Evolutionary conservation across 352 stramenopile genomes (phyloP).

Genomic region (Blastocystis sp.): DNA sequence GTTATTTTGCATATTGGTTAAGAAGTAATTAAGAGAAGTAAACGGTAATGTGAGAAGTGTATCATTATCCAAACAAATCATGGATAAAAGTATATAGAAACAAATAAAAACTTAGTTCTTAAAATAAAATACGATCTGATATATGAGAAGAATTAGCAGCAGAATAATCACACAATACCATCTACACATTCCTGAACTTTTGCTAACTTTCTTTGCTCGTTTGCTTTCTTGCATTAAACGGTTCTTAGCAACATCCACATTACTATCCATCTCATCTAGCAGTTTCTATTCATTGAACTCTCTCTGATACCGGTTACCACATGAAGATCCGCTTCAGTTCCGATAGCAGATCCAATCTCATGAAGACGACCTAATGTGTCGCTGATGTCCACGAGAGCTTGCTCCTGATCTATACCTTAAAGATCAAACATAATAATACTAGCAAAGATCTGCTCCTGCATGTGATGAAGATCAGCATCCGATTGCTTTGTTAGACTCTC

Average conservation of each 20-base stretch:
- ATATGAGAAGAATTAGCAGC: constrained; percentile 38
- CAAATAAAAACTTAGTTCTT: not conserved
- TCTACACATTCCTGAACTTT: constrained; percentile 60
- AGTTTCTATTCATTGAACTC: constrained; percentile 37
- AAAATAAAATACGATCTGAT: constrained; percentile 47
- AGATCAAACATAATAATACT: not conserved
- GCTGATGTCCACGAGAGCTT: constrained; percentile 53
- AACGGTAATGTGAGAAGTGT: no score
- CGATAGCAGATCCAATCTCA: constrained; percentile 55
- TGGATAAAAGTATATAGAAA: not conserved
- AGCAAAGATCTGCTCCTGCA: constrained; percentile 57
- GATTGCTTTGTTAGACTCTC: constrained; percentile 58
- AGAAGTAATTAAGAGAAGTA: no score
- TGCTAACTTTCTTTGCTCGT: constrained; percentile 52
- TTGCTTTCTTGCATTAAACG: constrained; percentile 48
- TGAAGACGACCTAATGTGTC: constrained; percentile 48
- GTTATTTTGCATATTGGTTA: no score
- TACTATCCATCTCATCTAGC: constrained; percentile 57
- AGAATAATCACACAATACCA: constrained; percentile 42
- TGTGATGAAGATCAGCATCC: constrained; percentile 44
- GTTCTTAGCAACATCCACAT: constrained; percentile 51
- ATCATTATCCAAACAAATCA: not conserved
- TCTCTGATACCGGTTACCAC: not conserved
- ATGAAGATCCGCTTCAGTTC: constrained; percentile 39
- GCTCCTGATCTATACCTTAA: constrained; percentile 19